These are phyloP conservation scores for Scenedesmus sp. DNA, from an alignment of 163 green algal species.

Conservation along the genomic window DNA sequence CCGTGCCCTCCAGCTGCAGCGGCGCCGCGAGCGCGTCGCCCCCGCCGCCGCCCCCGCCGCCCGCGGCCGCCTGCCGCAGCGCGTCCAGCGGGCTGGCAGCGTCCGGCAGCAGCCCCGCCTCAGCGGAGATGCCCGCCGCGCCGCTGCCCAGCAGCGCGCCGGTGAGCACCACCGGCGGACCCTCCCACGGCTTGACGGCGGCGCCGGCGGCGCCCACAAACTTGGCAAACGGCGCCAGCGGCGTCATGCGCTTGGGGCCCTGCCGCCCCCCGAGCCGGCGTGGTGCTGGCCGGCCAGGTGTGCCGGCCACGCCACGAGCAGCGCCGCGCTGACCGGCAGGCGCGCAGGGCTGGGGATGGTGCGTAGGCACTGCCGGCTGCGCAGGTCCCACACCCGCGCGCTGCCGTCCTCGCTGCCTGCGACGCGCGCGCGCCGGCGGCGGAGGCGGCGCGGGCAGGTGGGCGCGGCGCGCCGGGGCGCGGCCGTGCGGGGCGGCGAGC, in stretches of 20 bases:
- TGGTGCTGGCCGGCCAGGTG: conserved; percentile 47
- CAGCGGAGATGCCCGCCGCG: background rate
- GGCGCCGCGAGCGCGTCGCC: background rate
- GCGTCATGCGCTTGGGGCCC: conserved; percentile 59
- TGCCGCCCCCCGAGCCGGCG: conserved; percentile 17
- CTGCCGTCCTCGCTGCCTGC: conserved; percentile 73
- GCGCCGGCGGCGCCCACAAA: conserved; percentile 34
- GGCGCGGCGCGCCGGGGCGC: background rate
- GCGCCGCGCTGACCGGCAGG: conserved; percentile 61
- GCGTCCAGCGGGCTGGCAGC: background rate
- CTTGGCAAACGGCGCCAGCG: conserved; percentile 73
- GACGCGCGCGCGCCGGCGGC: background rate
- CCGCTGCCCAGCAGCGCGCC: background rate
- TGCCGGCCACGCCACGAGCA: conserved; percentile 63
- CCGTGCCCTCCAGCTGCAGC: background rate
- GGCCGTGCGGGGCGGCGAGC: too few relatives aligned
- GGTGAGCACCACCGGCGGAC: conserved; percentile 12
- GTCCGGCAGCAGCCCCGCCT: background rate
- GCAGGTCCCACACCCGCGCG: conserved; percentile 77
- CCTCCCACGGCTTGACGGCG: conserved; percentile 31
- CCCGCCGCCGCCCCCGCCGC: background rate
- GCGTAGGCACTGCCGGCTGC: conserved; percentile 68
- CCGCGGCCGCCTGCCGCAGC: background rate
- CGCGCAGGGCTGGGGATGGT: conserved; percentile 29
- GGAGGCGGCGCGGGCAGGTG: background rate